These are phyloP conservation scores for Paecilomyces variotii DNA, from an alignment of 2,329 filamentous ascomycete genomes.

Conservation along the genomic window DNA sequence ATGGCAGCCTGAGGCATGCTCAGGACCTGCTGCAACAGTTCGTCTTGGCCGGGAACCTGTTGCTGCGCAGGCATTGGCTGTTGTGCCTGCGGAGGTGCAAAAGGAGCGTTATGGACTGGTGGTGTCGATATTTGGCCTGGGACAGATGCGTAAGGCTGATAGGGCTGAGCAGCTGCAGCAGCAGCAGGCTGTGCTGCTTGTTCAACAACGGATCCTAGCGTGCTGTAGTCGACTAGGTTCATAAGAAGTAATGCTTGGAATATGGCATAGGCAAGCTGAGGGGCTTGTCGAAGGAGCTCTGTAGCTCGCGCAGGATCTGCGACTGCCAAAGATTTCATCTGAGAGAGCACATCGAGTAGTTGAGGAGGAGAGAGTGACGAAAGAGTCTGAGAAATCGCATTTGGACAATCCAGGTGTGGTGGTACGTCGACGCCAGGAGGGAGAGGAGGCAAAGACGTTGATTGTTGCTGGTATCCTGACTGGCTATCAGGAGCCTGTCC, in stretches of 20 bases:
- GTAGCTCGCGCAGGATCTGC: conserved; percentile 75
- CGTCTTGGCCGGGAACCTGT: conserved; percentile 54
- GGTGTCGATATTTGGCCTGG: conserved; percentile 46
- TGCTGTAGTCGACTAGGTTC: conserved; percentile 79
- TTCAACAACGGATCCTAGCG: conserved; percentile 75
- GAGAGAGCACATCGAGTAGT: conserved; percentile 83
- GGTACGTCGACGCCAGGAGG: conserved; percentile 79
- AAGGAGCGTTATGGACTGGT: conserved; percentile 36
- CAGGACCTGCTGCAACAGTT: conserved; percentile 73
- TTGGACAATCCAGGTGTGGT: conserved; percentile 72
- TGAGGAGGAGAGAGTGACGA: conserved; percentile 78
- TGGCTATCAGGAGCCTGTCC: conserved; percentile 27
- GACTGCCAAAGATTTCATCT: conserved; percentile 87
- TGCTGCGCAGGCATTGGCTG: conserved; percentile 33
- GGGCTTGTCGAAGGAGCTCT: conserved; percentile 78
- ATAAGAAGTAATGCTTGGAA: conserved; percentile 91
- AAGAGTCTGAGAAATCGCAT: conserved; percentile 87
- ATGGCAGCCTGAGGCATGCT: conserved; percentile 72
- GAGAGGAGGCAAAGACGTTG: conserved; percentile 62
- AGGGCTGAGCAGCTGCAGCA: conserved; percentile 24
- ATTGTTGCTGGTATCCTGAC: conserved; percentile 34
- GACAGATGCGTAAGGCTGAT: conserved; percentile 28
- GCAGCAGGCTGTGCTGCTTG: conserved; percentile 38
- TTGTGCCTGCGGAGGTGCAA: conserved; percentile 38
- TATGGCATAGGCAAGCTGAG: conserved; percentile 87